Evolutionary conservation across 805 yeast genomes (phyloP).

Genomic region (Metschnikowia borealis): DNA sequence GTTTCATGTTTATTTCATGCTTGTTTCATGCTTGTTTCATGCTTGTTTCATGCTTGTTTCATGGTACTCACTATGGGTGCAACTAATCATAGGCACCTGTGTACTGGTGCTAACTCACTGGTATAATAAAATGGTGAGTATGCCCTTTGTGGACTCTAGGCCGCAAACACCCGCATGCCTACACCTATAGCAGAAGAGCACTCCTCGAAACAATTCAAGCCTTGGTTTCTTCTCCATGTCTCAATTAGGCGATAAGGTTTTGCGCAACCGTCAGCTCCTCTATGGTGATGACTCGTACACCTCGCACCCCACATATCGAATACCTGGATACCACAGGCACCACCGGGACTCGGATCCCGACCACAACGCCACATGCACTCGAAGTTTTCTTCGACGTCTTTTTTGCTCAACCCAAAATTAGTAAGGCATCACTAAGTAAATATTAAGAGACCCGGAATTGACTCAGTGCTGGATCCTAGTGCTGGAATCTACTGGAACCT

Average conservation of each 20-base stretch:
- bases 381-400: background rate
- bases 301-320: background rate
- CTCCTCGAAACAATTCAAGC: background rate
- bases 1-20: background rate
- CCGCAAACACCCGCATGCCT: background rate
- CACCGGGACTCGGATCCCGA: background rate
- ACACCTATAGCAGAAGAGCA: background rate
- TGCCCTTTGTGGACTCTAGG: background rate
- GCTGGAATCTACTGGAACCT: background rate
- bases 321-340: background rate
- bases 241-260: constrained; percentile 3
- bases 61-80: background rate
- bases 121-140: background rate
- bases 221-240: background rate
- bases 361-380: background rate
- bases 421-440: too few relatives aligned
- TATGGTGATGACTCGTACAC: background rate
- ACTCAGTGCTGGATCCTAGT: background rate
- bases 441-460: too few relatives aligned
- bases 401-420: background rate
- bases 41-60: background rate
- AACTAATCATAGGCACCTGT: background rate
- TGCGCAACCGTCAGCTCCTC: background rate
- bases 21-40: too few relatives aligned
- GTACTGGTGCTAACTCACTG: background rate